Base-by-base conservation (phyloP, 441 rosid genomes). In the Macaranga tanarius region DNA sequence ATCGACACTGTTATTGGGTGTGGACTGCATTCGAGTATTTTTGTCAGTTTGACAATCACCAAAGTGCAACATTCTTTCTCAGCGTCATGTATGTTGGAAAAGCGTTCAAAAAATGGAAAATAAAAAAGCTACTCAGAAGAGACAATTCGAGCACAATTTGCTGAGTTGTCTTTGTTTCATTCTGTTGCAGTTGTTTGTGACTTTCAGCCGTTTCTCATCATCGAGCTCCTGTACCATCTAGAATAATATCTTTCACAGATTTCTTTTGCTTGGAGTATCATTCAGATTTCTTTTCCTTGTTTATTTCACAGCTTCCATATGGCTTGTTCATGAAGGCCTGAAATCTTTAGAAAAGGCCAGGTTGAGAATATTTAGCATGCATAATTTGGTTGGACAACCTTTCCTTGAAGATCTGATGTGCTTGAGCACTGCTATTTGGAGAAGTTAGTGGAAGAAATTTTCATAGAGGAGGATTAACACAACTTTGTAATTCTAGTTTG, bases 81-180 rank as follows among this genome's bases (percentile, higher is more conserved):
- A 31, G 66, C 65, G 57, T 69, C 69, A 22, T 71, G 69, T 74
- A 74, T 52, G 79, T 60, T 57, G 50, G 48, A 67, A 65, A 67
- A 62, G 54, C 54, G 1, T 26, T 42, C 31, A 2, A 28, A 66
- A 74, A 48, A n/a, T n/a, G 19, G 66, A 48, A 56, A 51, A 42
- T 19, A 50, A 68, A n/a, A 74, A 60, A 31, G 38, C 38, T 69
- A 31, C n/a, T 65, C 74, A 45, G 59, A 47, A 58, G 65, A 44
- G 77, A 69, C 66, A 54, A 63, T 47, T 38, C 19, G 77, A 69
- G 81, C 79, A 74, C 76, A 74, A 77, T 70, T 73, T 63, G 72
- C 73, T 71, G 69, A 17, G 60, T 71, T 74, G 70, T 64, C 72
- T 16, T 40, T 16, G 16, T 66, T 31, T 69, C 61, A 7, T 61